Percentiles rank a stretch among this genome's conserved stretches.
phyloP scores from a whole-genome alignment of 108 stramenopile genomes.

The Epipyxis sp. region DNA sequence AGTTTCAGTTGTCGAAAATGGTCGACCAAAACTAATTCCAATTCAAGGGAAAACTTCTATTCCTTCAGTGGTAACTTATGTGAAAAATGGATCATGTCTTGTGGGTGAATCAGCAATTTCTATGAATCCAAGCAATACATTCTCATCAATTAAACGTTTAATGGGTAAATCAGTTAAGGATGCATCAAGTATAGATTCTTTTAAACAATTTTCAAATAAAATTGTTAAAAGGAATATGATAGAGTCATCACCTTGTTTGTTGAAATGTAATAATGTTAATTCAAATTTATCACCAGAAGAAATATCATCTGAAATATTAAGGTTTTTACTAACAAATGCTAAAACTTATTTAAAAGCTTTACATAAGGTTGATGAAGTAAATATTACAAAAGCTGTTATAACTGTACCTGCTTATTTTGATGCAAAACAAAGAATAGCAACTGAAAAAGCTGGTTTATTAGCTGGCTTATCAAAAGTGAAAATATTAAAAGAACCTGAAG shows the following conservation, averaged over 20 bases:
- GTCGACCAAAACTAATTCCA: constrained; percentile 51
- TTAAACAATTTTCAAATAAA: too few relatives aligned
- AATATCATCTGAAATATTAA: constrained; percentile 70
- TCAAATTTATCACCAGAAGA: constrained; percentile 64
- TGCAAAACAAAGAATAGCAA: constrained; percentile 76
- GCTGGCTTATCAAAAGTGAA: constrained; percentile 78
- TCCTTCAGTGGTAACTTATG: constrained; percentile 64
- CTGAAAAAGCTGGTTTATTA: constrained; percentile 69
- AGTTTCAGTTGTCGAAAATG: constrained; percentile 67
- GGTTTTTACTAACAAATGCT: constrained; percentile 58
- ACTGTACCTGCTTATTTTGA: constrained; percentile 94
- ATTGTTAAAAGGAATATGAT: not conserved
- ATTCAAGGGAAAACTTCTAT: constrained; percentile 54
- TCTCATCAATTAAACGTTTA: constrained; percentile 51
- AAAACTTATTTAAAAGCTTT: not conserved
- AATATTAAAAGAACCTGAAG: constrained; percentile 85
- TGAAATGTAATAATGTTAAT: not conserved
- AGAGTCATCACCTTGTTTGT: not conserved
- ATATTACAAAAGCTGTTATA: constrained; percentile 64
- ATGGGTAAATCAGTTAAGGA: constrained; percentile 43
- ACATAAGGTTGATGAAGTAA: constrained; percentile 6
- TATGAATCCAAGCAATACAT: constrained; percentile 34
- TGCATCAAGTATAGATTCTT: constrained; percentile 37
- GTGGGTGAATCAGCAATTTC: constrained; percentile 39
- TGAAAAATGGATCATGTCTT: constrained; percentile 13